phyloP scores from a whole-genome alignment of 1,284 basidiomycete species.

The Sphaerobolus stellatus region DNA sequence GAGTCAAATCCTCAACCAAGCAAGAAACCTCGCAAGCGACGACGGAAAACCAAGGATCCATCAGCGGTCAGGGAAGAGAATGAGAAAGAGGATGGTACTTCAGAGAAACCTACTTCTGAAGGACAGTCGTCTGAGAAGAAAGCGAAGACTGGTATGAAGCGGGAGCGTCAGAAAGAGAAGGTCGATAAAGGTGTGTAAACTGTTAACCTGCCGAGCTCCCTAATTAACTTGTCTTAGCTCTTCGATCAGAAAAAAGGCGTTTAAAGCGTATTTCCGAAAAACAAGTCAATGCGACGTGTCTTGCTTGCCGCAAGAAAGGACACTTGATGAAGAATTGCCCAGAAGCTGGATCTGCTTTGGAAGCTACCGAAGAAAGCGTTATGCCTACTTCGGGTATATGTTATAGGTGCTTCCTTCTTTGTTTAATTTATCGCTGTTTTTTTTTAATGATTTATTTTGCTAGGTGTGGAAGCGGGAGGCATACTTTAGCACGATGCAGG shows the following conservation, averaged over 20 bases:
- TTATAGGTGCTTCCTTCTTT: conserved; percentile 61
- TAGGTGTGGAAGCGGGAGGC: conserved; percentile 84
- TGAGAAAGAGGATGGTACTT: conserved; percentile 21
- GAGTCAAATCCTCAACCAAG: too few species aligned
- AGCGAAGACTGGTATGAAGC: conserved; percentile 17
- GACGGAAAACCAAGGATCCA: too few species aligned
- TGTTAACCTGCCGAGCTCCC: conserved; percentile 13
- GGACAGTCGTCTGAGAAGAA: conserved; percentile 26
- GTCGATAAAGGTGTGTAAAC: conserved; percentile 21
- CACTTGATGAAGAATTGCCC: conserved; percentile 87
- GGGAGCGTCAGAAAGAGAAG: conserved; percentile 19
- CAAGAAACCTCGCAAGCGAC: too few species aligned
- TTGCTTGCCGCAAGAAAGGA: conserved; percentile 83
- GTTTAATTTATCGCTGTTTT: neutral
- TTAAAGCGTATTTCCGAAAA: conserved; percentile 66
- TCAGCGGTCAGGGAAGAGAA: too few species aligned
- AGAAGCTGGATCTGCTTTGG: conserved; percentile 34
- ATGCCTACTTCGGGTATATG: conserved; percentile 78
- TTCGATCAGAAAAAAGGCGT: conserved; percentile 61
- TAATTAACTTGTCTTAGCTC: conserved; percentile 19
- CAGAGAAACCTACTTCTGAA: conserved; percentile 28
- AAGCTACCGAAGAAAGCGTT: conserved; percentile 28
- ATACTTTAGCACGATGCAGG: conserved; percentile 77
- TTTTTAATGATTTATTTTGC: conserved; percentile 4
- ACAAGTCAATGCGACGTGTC: conserved; percentile 68